phyloP scores from a whole-genome alignment of 441 rosid species.

The Codiaeum variegatum region DNA sequence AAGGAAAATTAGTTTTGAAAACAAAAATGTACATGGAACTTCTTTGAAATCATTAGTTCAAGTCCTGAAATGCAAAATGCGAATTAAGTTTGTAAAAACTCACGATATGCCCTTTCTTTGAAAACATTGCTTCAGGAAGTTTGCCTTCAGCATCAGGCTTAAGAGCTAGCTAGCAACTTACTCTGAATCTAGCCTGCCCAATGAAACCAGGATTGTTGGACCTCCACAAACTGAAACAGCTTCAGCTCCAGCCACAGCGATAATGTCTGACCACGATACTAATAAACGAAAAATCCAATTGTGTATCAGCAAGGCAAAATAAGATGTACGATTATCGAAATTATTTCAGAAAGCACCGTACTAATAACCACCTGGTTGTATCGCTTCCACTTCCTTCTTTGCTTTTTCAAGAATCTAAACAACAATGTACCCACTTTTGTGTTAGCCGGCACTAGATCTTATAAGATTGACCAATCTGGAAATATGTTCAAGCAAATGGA shows the following conservation, averaged over 20 bases:
- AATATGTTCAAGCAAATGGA: slow-evolving; percentile 10
- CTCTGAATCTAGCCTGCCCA: slow-evolving; percentile 76
- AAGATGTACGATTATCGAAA: slow-evolving; percentile 14
- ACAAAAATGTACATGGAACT: not conserved
- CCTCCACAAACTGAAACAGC: slow-evolving; percentile 92
- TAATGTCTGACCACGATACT: slow-evolving; percentile 97
- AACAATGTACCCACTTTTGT: slow-evolving; percentile 30
- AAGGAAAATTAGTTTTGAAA: slow-evolving; percentile 11
- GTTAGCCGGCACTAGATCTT: slow-evolving; percentile 28
- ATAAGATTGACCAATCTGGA: slow-evolving; percentile 22
- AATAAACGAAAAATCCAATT: slow-evolving; percentile 26
- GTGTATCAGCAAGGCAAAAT: slow-evolving; percentile 25
- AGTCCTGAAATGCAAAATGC: not conserved
- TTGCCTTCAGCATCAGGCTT: slow-evolving; percentile 76
- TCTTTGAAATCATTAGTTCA: not conserved
- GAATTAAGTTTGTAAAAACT: slow-evolving; percentile 30
- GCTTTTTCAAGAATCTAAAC: slow-evolving; percentile 77
- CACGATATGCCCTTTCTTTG: slow-evolving; percentile 81
- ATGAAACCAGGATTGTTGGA: slow-evolving; percentile 60
- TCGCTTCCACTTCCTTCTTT: slow-evolving; percentile 61
- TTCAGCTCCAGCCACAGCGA: slow-evolving; percentile 82
- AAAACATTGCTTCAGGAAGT: slow-evolving; percentile 77
- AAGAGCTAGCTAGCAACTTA: slow-evolving; percentile 31
- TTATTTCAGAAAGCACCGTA: slow-evolving; percentile 19
- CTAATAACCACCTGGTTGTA: slow-evolving; percentile 48